Evolutionary conservation across 257 asterid species (phyloP), one percentile per base, ranked within the genome.

Genomic region (Agastache rugosa): DNA sequence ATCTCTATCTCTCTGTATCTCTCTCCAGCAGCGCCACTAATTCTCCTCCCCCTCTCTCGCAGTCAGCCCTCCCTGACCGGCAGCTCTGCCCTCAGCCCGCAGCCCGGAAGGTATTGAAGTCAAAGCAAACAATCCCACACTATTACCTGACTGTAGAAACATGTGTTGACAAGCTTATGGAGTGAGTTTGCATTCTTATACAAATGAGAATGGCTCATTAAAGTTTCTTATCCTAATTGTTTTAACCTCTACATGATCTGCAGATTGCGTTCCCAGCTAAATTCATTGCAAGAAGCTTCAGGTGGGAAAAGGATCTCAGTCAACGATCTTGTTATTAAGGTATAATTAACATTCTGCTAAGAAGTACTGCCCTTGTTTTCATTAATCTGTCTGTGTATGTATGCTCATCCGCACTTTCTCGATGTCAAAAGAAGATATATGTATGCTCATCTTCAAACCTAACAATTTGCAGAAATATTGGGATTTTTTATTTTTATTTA

Each of bases 101-200:
- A n/a, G n/a, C n/a, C n/a, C n/a, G n/a, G n/a, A n/a, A n/a, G n/a
- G n/a, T 94, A 75, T 75, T 94, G 91, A 90, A 85, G 64, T 92
- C 98, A 39, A 94, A 92, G 77, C 98, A 94, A 80, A 94, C 97
- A 68, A 95, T 95, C 76, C 99, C 99, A 0, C 99, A 95, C 83
- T 95, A 95, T 80, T 95, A 95, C 82, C 81, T 95, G 60, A 90
- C 96, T 45, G 98, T 95, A 67, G 99, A 95, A 84, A 83, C 98
- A 77, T 85, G 99, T 50, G 96, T 95, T 6, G 99, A 95, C 91
- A 88, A 95, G 85, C 98, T 95, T 63, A 81, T 92, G 86, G 97
- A 89, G 99, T 93, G 89, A 89, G 99, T 82, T 17, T 51, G 63
- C 55, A 65, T 48, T 83, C 20, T 44, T 53, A 58, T 44, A 27